Conservation (phyloP, 1,284 basidiomycete genomes). For the Moesziomyces sp. region DNA sequence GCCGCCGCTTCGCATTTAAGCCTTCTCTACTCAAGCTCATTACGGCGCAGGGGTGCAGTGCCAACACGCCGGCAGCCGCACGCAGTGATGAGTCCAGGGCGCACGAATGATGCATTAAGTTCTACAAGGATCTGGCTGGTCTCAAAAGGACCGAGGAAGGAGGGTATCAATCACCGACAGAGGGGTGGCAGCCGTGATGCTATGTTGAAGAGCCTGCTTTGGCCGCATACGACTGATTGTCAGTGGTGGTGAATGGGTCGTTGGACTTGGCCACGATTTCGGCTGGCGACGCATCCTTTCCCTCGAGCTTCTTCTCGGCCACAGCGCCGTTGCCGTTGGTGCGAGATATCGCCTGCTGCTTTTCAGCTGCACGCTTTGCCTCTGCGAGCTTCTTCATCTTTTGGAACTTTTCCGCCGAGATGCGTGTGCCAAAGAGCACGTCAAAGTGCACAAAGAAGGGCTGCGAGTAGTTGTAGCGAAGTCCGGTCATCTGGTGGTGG, state of each 20-base stretch:
- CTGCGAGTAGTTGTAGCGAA: slow-evolving; percentile 95
- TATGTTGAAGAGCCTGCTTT: slow-evolving; percentile 45
- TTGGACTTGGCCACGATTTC: slow-evolving; percentile 26
- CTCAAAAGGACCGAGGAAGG: too few relatives aligned
- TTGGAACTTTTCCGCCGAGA: slow-evolving; percentile 70
- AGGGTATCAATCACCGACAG: too few relatives aligned
- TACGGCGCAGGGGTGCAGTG: too few relatives aligned
- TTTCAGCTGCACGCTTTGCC: slow-evolving; percentile 24
- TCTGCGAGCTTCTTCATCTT: slow-evolving; percentile 52
- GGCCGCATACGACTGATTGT: slow-evolving; percentile 31
- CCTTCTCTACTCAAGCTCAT: too few relatives aligned
- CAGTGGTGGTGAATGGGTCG: slow-evolving; percentile 46
- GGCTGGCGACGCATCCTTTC: slow-evolving; percentile 27
- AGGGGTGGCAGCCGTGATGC: background rate
- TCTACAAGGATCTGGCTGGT: too few relatives aligned
- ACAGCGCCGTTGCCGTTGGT: background rate
- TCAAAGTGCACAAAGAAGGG: slow-evolving; percentile 77
- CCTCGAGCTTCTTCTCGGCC: background rate
- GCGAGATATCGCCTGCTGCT: slow-evolving; percentile 6
- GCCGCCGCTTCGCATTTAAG: too few relatives aligned
- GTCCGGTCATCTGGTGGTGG: slow-evolving; percentile 90
- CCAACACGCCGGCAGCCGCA: too few relatives aligned
- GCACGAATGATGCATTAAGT: too few relatives aligned
- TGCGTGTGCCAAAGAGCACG: slow-evolving; percentile 79
- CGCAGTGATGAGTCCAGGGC: too few relatives aligned